These are phyloP conservation scores for Psilocybe cyanescens DNA, from an alignment of 768 basidiomycete genomes.

Conservation along the genomic window DNA sequence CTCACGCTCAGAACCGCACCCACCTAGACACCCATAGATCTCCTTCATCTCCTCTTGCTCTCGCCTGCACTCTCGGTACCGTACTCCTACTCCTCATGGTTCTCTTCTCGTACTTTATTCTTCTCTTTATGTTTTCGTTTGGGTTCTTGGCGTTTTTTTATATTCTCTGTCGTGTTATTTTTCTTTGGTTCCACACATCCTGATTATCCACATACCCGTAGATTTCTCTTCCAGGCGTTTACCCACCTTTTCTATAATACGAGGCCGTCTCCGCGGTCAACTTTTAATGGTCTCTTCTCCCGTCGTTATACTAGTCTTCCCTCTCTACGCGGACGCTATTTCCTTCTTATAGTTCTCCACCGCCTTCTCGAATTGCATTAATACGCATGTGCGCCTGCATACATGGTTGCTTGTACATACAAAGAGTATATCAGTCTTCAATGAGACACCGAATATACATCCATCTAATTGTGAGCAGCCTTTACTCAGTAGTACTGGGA, in stretches of 20 bases:
- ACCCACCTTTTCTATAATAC: constrained; percentile 2
- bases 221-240: constrained; percentile 9
- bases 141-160: constrained; percentile 7
- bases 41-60: constrained; percentile 1
- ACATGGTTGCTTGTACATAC: neutral
- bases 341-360: neutral
- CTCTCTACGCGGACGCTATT: neutral
- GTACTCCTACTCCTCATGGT: neutral
- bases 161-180: neutral
- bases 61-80: constrained; percentile 7
- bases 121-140: constrained; percentile 10
- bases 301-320: neutral
- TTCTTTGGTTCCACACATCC: constrained; percentile 11
- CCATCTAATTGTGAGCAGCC: neutral
- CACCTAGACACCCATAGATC: constrained; percentile 20
- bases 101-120: constrained; percentile 11
- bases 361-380: neutral
- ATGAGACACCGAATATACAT: neutral
- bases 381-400: neutral
- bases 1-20: constrained; percentile 1
- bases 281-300: neutral
- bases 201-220: constrained; percentile 13
- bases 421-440: neutral
- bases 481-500: no score
- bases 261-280: neutral